Base-by-base conservation (phyloP, 495 filamentous ascomycete species). In the Xylaria scruposa region DNA sequence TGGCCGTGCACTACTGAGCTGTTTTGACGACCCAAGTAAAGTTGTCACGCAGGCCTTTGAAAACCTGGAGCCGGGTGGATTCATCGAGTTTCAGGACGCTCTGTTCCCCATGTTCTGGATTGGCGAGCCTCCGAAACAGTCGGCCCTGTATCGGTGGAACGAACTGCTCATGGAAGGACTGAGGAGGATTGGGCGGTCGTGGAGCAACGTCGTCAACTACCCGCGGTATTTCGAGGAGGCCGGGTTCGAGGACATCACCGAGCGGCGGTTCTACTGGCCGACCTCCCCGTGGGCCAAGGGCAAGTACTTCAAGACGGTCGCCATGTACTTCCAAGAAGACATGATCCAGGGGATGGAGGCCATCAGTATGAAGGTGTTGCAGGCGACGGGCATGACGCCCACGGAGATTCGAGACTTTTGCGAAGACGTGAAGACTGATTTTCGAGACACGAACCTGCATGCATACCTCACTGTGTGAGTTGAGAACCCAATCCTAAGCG, bases 11-110 rank as follows among this genome's bases (percentile, higher is more conserved):
- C 80, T 90, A 71, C 80, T 81, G 44, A 83, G 82, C 72, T 83
- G 78, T 53, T 86, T 89, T 68, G 75, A 82, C 33, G 83, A 89
- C 78, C 88, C 86, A 75, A 80, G 72, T 36, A 70, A 75, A 40
- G 80, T 88, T 44, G 77, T 88, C 67, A 66, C 71, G 12, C 82
- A 87, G 68, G 82, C 80, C 0, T 88, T 79, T 72, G 77, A 81
- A 62, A 80, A 81, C 74, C 72, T 85, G 9, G 81, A 81, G 63
- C 86, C 87, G 0, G 87, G 87, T 10, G 86, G 85, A 0, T 84
- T 81, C 77, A 75, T 88, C 64, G 87, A 89, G 76, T 74, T 85
- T 29, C 84, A 87, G 70, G 87, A 88, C 70, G 81, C 65, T 3
- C 19, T 77, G 24, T 75, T 78, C 62, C 78, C 77, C 10, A 78